phyloP scores from a whole-genome alignment of 129 eudicot genomes.

The Mikania micrantha region DNA sequence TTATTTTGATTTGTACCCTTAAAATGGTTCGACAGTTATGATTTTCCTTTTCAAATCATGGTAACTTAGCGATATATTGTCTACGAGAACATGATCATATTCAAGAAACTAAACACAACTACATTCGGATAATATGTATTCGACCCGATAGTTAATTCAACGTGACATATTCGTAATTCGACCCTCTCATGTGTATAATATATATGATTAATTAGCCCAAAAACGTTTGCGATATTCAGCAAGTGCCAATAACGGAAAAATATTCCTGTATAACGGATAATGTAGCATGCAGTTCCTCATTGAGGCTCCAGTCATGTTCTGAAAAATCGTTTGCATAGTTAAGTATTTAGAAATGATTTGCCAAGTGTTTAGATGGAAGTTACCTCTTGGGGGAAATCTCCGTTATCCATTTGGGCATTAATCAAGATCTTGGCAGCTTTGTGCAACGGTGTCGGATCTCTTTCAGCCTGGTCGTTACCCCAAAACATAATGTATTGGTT shows the following conservation, averaged over 20 bases:
- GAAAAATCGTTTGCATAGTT: background rate
- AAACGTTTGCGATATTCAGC: constrained; percentile 27
- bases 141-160: background rate
- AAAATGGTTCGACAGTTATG: too few relatives aligned
- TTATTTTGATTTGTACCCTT: too few relatives aligned
- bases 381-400: constrained; percentile 39
- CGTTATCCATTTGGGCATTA: constrained; percentile 36
- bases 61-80: too few relatives aligned
- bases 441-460: constrained; percentile 29
- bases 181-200: background rate
- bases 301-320: constrained; percentile 34
- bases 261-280: constrained; percentile 26
- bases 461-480: constrained; percentile 9
- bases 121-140: background rate
- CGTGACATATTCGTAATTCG: background rate
- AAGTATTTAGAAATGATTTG: background rate
- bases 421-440: constrained; percentile 37
- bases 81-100: too few relatives aligned
- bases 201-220: background rate
- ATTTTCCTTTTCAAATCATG: too few relatives aligned
- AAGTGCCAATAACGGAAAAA: constrained; percentile 31
- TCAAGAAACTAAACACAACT: too few relatives aligned
- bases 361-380: background rate
- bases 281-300: constrained; percentile 38
- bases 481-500: background rate